phyloP scores from a whole-genome alignment of 192 early-diverging fungal genomes.

The Coemansia erecta region DNA sequence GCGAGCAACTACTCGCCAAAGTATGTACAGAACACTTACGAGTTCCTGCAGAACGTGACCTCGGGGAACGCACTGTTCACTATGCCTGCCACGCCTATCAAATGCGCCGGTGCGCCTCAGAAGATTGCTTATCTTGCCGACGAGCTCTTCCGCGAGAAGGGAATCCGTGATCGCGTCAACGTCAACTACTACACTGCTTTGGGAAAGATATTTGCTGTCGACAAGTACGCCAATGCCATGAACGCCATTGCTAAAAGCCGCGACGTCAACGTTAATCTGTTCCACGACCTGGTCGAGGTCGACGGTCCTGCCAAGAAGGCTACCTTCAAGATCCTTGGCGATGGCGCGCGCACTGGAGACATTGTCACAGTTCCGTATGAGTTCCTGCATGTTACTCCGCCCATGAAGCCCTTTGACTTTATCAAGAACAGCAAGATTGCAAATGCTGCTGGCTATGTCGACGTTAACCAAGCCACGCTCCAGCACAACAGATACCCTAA shows the following conservation, averaged over 20 bases:
- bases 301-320: conserved; percentile 64
- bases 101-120: conserved; percentile 86
- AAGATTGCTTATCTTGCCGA: conserved; percentile 88
- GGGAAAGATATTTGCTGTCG: conserved; percentile 83
- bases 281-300: conserved; percentile 70
- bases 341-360: conserved; percentile 51
- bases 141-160: conserved; percentile 72
- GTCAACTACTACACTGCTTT: conserved; percentile 78
- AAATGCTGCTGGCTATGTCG: conserved; percentile 79
- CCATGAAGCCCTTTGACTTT: conserved; percentile 76
- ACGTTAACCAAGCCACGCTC: conserved; percentile 75
- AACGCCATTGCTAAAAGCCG: conserved; percentile 65
- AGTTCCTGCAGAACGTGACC: conserved; percentile 65
- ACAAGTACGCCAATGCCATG: conserved; percentile 78
- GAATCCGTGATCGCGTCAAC: conserved; percentile 62
- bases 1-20: conserved; percentile 77
- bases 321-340: conserved; percentile 60
- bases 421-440: conserved; percentile 67
- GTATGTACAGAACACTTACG: conserved; percentile 70
- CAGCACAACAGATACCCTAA: conserved; percentile 78
- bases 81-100: conserved; percentile 82
- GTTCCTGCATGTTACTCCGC: conserved; percentile 84
- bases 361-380: conserved; percentile 67
- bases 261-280: conserved; percentile 66
- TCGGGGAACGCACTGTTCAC: conserved; percentile 73